Conservation (phyloP, 2,329 filamentous ascomycete genomes). For the Sclerotinia glacialis region DNA sequence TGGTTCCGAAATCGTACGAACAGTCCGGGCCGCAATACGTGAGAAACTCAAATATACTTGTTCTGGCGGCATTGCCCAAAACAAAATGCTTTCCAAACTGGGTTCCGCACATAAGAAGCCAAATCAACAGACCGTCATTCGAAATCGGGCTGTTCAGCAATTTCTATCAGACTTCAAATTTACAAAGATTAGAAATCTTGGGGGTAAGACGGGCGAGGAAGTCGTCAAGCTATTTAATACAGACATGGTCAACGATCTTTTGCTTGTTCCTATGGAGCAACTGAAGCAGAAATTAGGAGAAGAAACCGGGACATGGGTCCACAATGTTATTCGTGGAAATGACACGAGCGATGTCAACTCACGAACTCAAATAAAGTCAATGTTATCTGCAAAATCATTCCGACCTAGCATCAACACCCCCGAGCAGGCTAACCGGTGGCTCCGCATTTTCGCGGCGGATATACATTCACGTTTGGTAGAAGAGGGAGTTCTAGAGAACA, state of each 20-base stretch:
- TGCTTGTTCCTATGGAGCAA: conserved; percentile 69
- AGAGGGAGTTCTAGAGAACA: conserved; percentile 85
- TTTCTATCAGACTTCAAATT: conserved; percentile 88
- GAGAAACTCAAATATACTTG: conserved; percentile 81
- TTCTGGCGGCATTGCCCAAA: conserved; percentile 81
- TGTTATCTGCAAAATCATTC: conserved; percentile 96
- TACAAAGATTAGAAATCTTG: conserved; percentile 91
- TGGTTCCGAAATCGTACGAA: conserved; percentile 82
- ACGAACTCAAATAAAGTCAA: conserved; percentile 90
- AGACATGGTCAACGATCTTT: conserved; percentile 72
- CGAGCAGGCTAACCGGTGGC: conserved; percentile 80
- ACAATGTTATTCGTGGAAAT: conserved; percentile 79
- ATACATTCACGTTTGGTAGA: conserved; percentile 88
- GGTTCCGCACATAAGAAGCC: conserved; percentile 91
- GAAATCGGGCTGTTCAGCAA: conserved; percentile 73
- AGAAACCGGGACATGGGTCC: conserved; percentile 81
- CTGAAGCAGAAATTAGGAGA: conserved; percentile 76
- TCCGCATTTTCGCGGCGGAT: conserved; percentile 87
- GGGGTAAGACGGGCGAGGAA: conserved; percentile 89
- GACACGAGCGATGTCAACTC: conserved; percentile 87
- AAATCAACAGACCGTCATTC: conserved; percentile 89
- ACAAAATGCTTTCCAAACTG: conserved; percentile 94
- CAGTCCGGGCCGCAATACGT: conserved; percentile 66
- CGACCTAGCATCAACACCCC: conserved; percentile 73
- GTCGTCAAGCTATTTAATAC: conserved; percentile 78